A percentile compares a stretch with the other conserved stretches of the same genome.
Evolutionary conservation across 1,139 yeast species (phyloP).

Genomic region (Suhomyces bribrorum): DNA sequence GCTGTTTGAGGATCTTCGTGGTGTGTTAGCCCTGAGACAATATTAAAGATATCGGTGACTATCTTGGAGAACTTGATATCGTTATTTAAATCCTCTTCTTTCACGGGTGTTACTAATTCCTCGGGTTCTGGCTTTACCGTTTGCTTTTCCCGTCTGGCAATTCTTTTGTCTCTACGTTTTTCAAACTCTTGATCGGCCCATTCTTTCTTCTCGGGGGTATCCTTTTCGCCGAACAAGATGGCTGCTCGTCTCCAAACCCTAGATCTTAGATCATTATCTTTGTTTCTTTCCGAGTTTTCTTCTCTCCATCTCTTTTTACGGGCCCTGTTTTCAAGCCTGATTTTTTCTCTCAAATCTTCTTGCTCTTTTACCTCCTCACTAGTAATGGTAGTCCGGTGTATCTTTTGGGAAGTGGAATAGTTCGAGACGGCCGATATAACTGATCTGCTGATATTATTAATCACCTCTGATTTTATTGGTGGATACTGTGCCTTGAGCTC

Average conservation of each 20-base stretch:
- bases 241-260: slow-evolving; percentile 75
- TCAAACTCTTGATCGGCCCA: slow-evolving; percentile 82
- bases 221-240: slow-evolving; percentile 62
- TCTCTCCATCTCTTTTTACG: slow-evolving; percentile 92
- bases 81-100: slow-evolving; percentile 12
- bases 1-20: slow-evolving; percentile 40
- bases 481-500: slow-evolving; percentile 9
- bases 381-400: slow-evolving; percentile 18
- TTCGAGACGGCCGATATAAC: slow-evolving; percentile 34
- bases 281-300: slow-evolving; percentile 75
- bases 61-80: slow-evolving; percentile 29
- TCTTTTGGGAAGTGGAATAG: slow-evolving; percentile 22
- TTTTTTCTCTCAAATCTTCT: slow-evolving; percentile 54
- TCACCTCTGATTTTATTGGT: slow-evolving; percentile 20
- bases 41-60: slow-evolving; percentile 38
- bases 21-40: slow-evolving; percentile 36
- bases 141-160: slow-evolving; percentile 32
- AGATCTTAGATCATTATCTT: slow-evolving; percentile 81
- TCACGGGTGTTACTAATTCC: slow-evolving; percentile 2
- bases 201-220: slow-evolving; percentile 51
- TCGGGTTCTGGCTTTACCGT: slow-evolving; percentile 8
- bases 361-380: slow-evolving; percentile 32
- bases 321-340: slow-evolving; percentile 72
- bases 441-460: slow-evolving; percentile 32
- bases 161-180: slow-evolving; percentile 61